Percentiles rank a stretch among this genome's conserved stretches.
Conservation (phyloP, 441 rosid species). For the Daphne laureola region DNA sequence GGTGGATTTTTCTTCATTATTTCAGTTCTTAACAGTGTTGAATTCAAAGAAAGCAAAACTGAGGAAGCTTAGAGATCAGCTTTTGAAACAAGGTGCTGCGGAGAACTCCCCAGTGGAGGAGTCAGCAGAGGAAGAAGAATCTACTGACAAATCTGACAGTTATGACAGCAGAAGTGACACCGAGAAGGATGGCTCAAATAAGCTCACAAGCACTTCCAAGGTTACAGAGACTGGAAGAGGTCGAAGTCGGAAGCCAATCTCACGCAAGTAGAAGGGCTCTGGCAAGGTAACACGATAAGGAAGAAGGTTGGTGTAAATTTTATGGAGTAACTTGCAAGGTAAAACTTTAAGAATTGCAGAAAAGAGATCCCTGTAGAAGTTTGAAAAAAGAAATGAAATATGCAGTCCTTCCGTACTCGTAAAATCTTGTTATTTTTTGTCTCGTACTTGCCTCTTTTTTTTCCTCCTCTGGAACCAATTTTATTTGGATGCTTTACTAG, state of each 20-base stretch:
- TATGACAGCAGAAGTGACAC: conserved; percentile 41
- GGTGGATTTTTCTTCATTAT: conserved; percentile 1
- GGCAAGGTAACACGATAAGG: no score
- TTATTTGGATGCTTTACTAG: no score
- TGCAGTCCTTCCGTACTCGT: no score
- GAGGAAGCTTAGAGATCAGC: conserved; percentile 65
- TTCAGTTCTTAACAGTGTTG: conserved; percentile 57
- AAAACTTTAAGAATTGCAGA: no score
- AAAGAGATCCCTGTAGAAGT: no score
- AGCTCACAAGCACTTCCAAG: conserved; percentile 26
- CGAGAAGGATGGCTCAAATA: conserved; percentile 35
- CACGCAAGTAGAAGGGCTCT: conserved; percentile 21
- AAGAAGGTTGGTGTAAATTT: no score
- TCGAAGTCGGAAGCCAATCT: conserved; percentile 36
- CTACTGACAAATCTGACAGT: conserved; percentile 55
- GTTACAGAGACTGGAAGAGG: conserved; percentile 23
- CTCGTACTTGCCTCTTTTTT: no score
- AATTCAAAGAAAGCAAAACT: conserved; percentile 83
- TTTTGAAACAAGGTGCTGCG: conserved; percentile 28
- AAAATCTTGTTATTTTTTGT: no score
- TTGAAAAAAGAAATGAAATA: no score
- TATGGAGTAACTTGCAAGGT: no score
- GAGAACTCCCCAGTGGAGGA: conserved; percentile 38
- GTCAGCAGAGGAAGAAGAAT: conserved; percentile 45
- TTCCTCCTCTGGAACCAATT: no score